Evolutionary conservation across 164 flowering plant genomes (phyloP).

Genomic region (Macadamia tetraphylla): DNA sequence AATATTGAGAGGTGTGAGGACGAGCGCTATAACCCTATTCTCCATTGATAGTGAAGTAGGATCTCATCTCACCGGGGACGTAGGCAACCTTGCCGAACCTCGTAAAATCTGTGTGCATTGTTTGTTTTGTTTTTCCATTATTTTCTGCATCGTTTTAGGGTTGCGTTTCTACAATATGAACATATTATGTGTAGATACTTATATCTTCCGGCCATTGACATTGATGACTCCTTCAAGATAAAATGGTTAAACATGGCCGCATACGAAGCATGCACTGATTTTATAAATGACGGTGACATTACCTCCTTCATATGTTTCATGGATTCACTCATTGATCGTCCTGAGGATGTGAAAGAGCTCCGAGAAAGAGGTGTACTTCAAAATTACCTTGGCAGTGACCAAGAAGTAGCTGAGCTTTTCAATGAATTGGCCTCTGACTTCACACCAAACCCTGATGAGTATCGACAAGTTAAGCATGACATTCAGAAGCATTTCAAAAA

Average conservation of each 20-base stretch:
- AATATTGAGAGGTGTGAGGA: no score
- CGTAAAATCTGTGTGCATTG: no score
- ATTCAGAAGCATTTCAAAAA: constrained; percentile 3
- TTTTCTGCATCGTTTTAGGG: no score
- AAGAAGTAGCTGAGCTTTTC: constrained; percentile 14
- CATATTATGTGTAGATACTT: no score
- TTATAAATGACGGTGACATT: background rate
- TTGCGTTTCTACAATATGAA: no score
- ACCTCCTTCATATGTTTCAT: constrained; percentile 18
- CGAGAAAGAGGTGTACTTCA: background rate
- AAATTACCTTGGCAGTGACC: constrained; percentile 11
- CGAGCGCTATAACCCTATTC: no score
- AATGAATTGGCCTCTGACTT: background rate
- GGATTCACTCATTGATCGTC: constrained; percentile 8
- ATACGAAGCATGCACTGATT: background rate
- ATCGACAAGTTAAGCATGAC: background rate
- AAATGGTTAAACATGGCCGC: constrained; percentile 5
- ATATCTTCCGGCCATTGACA: background rate
- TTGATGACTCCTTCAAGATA: constrained; percentile 2
- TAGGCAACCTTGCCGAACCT: no score
- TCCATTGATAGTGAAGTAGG: no score
- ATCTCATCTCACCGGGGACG: no score
- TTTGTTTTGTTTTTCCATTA: no score
- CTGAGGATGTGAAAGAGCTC: constrained; percentile 13
- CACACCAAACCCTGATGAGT: background rate